These are phyloP conservation scores for Jamesozyma rosinii DNA, from an alignment of 805 yeast genomes.

Conservation along the genomic window DNA sequence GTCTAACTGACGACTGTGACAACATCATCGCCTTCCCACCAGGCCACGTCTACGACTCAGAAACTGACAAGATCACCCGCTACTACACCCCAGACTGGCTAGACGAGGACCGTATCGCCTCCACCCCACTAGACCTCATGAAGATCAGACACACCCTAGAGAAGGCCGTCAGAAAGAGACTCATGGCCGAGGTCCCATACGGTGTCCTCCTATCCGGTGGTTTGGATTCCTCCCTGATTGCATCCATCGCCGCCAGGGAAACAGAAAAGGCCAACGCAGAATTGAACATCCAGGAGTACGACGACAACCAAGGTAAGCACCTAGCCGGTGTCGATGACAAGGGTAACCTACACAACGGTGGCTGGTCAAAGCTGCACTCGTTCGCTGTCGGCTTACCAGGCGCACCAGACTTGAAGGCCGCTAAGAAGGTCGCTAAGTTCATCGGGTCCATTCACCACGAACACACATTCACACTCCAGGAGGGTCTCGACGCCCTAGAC, in stretches of 20 bases:
- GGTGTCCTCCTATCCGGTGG: constrained; percentile 98
- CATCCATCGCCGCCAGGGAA: constrained; percentile 95
- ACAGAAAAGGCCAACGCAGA: constrained; percentile 48
- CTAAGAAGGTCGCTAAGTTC: constrained; percentile 90
- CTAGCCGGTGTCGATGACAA: constrained; percentile 87
- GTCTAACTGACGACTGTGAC: constrained; percentile 91
- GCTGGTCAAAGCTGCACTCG: constrained; percentile 81
- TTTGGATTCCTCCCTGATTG: constrained; percentile 91
- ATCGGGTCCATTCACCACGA: constrained; percentile 96
- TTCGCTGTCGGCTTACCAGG: constrained; percentile 95
- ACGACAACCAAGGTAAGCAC: constrained; percentile 46
- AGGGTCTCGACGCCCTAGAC: constrained; percentile 88
- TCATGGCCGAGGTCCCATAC: constrained; percentile 98
- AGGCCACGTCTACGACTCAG: constrained; percentile 92
- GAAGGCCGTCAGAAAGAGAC: constrained; percentile 93
- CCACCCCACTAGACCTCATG: constrained; percentile 63
- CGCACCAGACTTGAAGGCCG: constrained; percentile 96
- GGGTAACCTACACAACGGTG: constrained; percentile 72
- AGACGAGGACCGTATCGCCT: constrained; percentile 70
- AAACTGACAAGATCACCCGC: constrained; percentile 74
- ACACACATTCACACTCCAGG: constrained; percentile 93
- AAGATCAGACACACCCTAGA: constrained; percentile 74
- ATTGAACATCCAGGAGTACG: constrained; percentile 33
- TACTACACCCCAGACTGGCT: constrained; percentile 94
- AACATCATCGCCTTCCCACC: constrained; percentile 92